Percentiles rank a stretch among this genome's conserved stretches.
phyloP scores from a whole-genome alignment of 441 rosid species.

The Capsella rubella region DNA sequence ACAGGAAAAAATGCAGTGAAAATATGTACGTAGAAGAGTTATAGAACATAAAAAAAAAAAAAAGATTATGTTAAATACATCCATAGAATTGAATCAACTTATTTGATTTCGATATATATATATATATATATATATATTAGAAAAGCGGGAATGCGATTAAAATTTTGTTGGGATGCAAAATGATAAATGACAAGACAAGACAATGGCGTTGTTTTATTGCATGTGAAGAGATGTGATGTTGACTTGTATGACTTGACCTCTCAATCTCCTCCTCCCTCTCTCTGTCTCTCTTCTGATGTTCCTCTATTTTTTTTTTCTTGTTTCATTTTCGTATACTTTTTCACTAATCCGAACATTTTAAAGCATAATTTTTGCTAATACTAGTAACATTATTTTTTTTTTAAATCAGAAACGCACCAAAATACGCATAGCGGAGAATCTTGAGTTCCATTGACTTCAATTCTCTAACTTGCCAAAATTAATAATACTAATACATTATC shows the following conservation, averaged over 20 bases:
- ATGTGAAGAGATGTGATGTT: slow-evolving; percentile 47
- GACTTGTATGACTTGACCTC: slow-evolving; percentile 46
- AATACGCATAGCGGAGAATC: not conserved
- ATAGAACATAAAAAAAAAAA: no score
- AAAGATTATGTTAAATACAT: no score
- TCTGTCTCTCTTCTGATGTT: slow-evolving; percentile 18
- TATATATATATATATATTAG: no score
- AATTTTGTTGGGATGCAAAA: slow-evolving; percentile 43
- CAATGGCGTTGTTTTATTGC: slow-evolving; percentile 42
- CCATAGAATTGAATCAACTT: no score
- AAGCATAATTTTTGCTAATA: not conserved
- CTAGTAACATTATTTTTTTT: no score
- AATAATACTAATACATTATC: not conserved
- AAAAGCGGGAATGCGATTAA: not conserved
- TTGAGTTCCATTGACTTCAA: slow-evolving; percentile 3
- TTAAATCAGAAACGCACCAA: not conserved
- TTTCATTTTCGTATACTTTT: not conserved
- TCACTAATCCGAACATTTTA: not conserved
- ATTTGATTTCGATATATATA: no score
- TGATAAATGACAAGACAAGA: slow-evolving; percentile 45
- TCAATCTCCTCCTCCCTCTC: slow-evolving; percentile 39
- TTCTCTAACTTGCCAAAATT: not conserved
- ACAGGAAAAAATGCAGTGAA: no score
- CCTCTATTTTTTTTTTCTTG: slow-evolving; percentile 9
- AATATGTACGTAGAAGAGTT: no score